phyloP scores from a whole-genome alignment of 257 asterid species.

The Fraxinus excelsior region DNA sequence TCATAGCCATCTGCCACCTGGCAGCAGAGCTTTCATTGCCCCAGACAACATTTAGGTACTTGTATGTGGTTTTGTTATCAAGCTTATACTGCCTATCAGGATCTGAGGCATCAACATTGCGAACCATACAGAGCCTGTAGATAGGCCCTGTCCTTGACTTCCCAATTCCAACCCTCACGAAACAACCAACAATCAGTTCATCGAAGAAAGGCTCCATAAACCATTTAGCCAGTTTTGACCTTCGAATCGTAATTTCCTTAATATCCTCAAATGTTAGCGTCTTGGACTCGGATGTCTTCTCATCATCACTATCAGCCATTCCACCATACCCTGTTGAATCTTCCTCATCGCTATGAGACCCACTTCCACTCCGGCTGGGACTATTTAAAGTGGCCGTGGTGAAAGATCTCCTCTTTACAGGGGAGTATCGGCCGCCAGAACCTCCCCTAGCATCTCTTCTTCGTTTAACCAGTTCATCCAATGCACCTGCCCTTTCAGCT shows the following conservation, averaged over 20 bases:
- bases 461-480: conserved; percentile 78
- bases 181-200: conserved; percentile 91
- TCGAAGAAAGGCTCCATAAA: conserved; percentile 98
- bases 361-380: conserved; percentile 77
- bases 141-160: conserved; percentile 77
- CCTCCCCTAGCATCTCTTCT: conserved; percentile 73
- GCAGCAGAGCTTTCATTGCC: conserved; percentile 94
- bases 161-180: conserved; percentile 94
- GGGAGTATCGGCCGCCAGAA: conserved; percentile 72
- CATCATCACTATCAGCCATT: conserved; percentile 90
- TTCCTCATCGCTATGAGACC: conserved; percentile 73
- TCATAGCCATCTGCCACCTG: conserved; percentile 99
- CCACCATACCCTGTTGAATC: conserved; percentile 87
- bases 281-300: conserved; percentile 68
- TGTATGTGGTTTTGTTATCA: conserved; percentile 84
- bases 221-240: conserved; percentile 94
- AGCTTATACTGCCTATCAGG: conserved; percentile 81
- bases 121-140: conserved; percentile 82
- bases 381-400: conserved; percentile 61
- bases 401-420: conserved; percentile 77
- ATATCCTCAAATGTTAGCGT: conserved; percentile 80
- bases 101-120: conserved; percentile 79
- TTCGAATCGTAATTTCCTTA: conserved; percentile 78
- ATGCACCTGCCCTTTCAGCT: conserved; percentile 86
- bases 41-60: conserved; percentile 88